Evolutionary conservation across 176 grass and related monocot species (phyloP).

Genomic region (Oryza longistaminata): DNA sequence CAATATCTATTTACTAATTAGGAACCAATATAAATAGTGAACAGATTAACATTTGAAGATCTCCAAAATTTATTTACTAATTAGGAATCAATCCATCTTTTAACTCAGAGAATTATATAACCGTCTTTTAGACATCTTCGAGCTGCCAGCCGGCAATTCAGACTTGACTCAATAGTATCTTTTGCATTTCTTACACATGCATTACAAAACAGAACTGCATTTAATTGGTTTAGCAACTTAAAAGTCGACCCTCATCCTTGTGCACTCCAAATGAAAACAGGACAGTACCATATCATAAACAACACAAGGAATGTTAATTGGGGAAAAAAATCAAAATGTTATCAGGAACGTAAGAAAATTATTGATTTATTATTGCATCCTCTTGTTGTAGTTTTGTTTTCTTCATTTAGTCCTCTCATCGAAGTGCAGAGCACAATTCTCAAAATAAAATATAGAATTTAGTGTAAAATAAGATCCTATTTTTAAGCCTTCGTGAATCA

Average conservation of each 20-base stretch:
- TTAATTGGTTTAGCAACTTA: not conserved
- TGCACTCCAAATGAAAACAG: not conserved
- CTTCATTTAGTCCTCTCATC: conserved; percentile 5
- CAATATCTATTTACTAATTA: conserved; percentile 4
- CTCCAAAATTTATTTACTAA: too few species aligned
- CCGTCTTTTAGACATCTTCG: not conserved
- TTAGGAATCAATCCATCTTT: conserved; percentile 8
- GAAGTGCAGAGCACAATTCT: conserved; percentile 4
- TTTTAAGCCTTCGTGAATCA: not conserved
- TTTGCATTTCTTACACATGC: not conserved
- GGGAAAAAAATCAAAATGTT: not conserved
- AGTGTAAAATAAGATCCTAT: not conserved
- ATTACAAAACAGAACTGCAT: not conserved
- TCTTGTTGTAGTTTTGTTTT: not conserved
- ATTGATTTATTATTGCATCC: not conserved
- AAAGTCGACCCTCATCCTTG: not conserved
- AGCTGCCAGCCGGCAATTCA: not conserved
- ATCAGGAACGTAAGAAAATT: conserved; percentile 1
- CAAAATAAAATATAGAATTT: not conserved
- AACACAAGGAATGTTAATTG: not conserved
- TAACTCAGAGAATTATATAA: not conserved
- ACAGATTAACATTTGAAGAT: too few species aligned
- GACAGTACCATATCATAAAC: conserved; percentile 13
- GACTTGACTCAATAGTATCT: not conserved
- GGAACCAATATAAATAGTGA: too few species aligned